Evolutionary conservation across 1,139 yeast species (phyloP).

Genomic region (Petasospora fabianii): DNA sequence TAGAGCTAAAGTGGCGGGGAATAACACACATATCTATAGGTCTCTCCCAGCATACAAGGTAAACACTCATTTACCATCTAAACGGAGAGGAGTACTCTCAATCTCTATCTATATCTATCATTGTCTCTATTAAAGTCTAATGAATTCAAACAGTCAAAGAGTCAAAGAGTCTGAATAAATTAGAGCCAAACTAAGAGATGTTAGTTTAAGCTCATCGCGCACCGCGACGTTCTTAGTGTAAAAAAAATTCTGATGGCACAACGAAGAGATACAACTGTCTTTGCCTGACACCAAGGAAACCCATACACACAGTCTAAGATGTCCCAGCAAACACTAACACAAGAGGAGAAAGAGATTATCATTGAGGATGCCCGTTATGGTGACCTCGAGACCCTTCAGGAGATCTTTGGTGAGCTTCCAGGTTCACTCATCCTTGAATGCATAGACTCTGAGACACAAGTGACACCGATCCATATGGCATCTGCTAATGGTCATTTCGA

Average conservation of each 20-base stretch:
- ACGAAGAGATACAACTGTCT: no score
- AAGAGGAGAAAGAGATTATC: constrained; percentile 80
- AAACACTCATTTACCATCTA: no score
- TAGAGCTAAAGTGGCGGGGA: no score
- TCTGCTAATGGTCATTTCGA: constrained; percentile 90
- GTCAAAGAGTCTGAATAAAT: no score
- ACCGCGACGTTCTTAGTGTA: neutral
- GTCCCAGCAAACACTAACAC: constrained; percentile 28
- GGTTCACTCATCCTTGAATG: constrained; percentile 46
- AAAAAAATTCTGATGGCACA: neutral
- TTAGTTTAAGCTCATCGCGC: neutral
- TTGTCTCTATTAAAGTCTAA: no score
- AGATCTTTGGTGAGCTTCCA: constrained; percentile 62
- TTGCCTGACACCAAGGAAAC: neutral
- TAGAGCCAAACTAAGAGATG: no score
- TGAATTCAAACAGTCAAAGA: no score
- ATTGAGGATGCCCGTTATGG: constrained; percentile 84
- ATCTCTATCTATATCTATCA: no score
- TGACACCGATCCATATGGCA: constrained; percentile 91
- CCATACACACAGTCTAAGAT: neutral
- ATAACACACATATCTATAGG: no score
- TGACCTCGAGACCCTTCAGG: constrained; percentile 69
- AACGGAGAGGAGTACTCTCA: no score
- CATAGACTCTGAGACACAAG: constrained; percentile 59
- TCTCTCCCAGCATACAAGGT: no score